These are phyloP conservation scores for Dimocarpus longan DNA, from an alignment of 345 rosid species.

Conservation along the genomic window DNA sequence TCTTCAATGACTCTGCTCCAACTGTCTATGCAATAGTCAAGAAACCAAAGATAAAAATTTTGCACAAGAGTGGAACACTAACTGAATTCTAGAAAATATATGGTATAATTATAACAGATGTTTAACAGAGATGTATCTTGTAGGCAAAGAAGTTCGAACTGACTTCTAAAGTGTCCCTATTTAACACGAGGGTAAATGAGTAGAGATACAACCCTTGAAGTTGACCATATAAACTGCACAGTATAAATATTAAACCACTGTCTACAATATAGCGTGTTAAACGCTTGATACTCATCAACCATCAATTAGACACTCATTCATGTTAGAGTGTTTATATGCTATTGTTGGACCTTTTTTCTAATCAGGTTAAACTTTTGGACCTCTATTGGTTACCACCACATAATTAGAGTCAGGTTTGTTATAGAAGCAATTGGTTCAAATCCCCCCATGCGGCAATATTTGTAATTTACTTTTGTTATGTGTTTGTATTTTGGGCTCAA, in stretches of 20 bases:
- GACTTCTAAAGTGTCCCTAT: not conserved
- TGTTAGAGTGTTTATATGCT: too few species aligned
- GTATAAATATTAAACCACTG: not conserved
- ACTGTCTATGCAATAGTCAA: constrained; percentile 62
- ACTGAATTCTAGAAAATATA: not conserved
- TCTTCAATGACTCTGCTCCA: constrained; percentile 86
- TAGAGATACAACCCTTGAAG: not conserved
- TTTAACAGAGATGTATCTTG: not conserved
- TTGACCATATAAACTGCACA: not conserved
- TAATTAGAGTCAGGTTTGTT: too few species aligned
- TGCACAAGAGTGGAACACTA: constrained; percentile 1
- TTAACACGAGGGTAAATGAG: not conserved
- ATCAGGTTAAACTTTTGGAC: too few species aligned
- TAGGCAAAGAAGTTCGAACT: not conserved
- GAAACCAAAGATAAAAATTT: constrained; percentile 20
- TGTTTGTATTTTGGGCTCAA: too few species aligned
- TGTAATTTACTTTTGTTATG: too few species aligned
- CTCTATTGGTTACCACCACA: too few species aligned
- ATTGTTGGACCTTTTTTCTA: too few species aligned
- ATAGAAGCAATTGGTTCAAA: too few species aligned
- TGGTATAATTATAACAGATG: not conserved
- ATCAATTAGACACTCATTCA: constrained; percentile 3
- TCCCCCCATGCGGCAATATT: too few species aligned
- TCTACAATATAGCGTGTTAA: not conserved
- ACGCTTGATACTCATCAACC: not conserved